phyloP scores from a whole-genome alignment of 73 alveolate species.

The Blepharisma stoltei region DNA sequence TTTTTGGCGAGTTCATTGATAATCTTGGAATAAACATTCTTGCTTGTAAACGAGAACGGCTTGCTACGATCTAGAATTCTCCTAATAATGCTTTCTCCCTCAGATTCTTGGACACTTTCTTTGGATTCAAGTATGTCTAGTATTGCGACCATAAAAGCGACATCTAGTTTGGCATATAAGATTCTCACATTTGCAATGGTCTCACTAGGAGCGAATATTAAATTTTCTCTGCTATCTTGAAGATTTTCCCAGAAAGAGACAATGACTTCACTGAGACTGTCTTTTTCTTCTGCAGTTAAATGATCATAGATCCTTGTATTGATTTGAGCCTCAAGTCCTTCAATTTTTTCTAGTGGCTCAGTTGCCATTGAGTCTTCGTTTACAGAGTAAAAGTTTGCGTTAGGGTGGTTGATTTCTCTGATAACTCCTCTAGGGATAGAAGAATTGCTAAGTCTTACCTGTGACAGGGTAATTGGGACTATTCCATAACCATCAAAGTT shows the following conservation, averaged over 20 bases:
- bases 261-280: not conserved
- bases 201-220: too few relatives aligned
- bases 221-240: not conserved
- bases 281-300: not conserved
- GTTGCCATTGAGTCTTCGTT: constrained; percentile 4
- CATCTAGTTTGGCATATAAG: not conserved
- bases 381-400: not conserved
- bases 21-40: too few relatives aligned
- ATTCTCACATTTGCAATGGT: not conserved
- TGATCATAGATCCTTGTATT: not conserved
- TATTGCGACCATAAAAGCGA: not conserved
- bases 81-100: too few relatives aligned
- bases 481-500: not conserved
- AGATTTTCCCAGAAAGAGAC: constrained; percentile 1
- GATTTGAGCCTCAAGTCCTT: not conserved
- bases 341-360: constrained; percentile 10
- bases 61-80: too few relatives aligned
- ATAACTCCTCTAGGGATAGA: not conserved
- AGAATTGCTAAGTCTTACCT: not conserved
- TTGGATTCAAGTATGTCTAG: too few relatives aligned
- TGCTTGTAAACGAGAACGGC: too few relatives aligned
- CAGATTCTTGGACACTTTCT: too few relatives aligned
- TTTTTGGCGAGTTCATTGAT: too few relatives aligned
- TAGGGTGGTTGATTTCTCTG: not conserved
- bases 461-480: not conserved